phyloP scores from a whole-genome alignment of 177 flowering plant species.

The Vitis hybrid region DNA sequence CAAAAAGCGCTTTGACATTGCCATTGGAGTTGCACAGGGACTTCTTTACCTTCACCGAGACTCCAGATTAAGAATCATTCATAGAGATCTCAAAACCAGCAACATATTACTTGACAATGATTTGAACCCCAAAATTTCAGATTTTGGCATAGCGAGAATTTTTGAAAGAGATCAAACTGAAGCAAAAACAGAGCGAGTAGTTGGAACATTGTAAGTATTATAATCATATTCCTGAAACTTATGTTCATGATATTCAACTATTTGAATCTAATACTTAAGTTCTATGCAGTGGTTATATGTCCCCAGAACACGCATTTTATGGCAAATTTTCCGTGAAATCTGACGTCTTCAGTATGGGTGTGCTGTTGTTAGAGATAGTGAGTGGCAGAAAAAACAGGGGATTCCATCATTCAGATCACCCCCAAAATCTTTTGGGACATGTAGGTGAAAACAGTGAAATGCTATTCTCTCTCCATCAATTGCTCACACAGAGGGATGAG shows the following conservation, averaged over 20 bases:
- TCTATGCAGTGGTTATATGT: conserved; percentile 42
- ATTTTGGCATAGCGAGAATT: conserved; percentile 34
- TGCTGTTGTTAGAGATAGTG: conserved; percentile 40
- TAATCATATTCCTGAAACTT: no score
- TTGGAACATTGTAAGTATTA: conserved; percentile 33
- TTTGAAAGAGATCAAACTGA: conserved; percentile 26
- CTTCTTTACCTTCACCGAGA: conserved; percentile 41
- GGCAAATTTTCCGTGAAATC: conserved; percentile 46
- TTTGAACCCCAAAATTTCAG: conserved; percentile 37
- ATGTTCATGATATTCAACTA: no score
- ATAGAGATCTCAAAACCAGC: conserved; percentile 37
- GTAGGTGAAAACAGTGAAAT: conserved; percentile 20
- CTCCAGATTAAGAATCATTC: conserved; percentile 35
- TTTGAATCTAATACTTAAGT: no score
- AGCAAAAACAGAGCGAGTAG: conserved; percentile 27
- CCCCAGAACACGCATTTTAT: conserved; percentile 49
- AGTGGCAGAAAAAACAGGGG: conserved; percentile 40
- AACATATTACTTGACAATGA: conserved; percentile 34
- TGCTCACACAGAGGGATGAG: no score
- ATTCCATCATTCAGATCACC: conserved; percentile 26
- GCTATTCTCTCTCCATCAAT: no score
- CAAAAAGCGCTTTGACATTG: conserved; percentile 8
- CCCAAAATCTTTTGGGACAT: conserved; percentile 44
- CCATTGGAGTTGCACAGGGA: conserved; percentile 30
- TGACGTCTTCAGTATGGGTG: conserved; percentile 57